Conservation (phyloP, 371 early-diverging fungal species). For the Zopfochytrium polystomum region DNA sequence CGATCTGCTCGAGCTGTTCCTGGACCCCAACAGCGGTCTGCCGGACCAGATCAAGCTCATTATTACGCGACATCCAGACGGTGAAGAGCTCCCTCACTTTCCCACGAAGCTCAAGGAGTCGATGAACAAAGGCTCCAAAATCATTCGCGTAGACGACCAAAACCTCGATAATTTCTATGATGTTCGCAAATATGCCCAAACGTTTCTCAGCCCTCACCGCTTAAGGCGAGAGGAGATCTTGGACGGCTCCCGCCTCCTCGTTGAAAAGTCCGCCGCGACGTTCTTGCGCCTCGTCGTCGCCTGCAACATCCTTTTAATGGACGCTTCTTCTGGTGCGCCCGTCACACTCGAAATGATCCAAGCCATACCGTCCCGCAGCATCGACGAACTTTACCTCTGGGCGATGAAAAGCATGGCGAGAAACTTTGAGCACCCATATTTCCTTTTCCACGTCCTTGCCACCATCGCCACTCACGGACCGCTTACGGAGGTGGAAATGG, state of each 20-base stretch:
- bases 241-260: slow-evolving; percentile 5
- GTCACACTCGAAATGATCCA: slow-evolving; percentile 7
- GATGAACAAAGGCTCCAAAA: slow-evolving; percentile 13
- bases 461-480: no score
- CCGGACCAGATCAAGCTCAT: slow-evolving; percentile 20
- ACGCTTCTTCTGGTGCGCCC: background rate
- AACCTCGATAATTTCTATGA: no score
- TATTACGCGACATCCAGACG: slow-evolving; percentile 25
- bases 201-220: slow-evolving; percentile 3
- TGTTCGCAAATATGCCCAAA: slow-evolving; percentile 6
- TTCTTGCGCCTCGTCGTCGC: slow-evolving; percentile 23
- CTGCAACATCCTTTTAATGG: slow-evolving; percentile 9
- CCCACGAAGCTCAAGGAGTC: slow-evolving; percentile 2
- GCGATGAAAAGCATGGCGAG: background rate
- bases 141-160: no score
- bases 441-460: slow-evolving; percentile 12
- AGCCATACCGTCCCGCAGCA: background rate
- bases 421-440: background rate
- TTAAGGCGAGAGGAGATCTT: background rate
- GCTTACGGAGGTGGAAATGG: no score
- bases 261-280: slow-evolving; percentile 12
- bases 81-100: slow-evolving; percentile 15
- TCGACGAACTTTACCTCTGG: slow-evolving; percentile 13
- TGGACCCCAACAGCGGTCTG: slow-evolving; percentile 6
- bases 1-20: slow-evolving; percentile 21